phyloP scores from a whole-genome alignment of 2,329 filamentous ascomycete genomes.

The Daldinia sp. region DNA sequence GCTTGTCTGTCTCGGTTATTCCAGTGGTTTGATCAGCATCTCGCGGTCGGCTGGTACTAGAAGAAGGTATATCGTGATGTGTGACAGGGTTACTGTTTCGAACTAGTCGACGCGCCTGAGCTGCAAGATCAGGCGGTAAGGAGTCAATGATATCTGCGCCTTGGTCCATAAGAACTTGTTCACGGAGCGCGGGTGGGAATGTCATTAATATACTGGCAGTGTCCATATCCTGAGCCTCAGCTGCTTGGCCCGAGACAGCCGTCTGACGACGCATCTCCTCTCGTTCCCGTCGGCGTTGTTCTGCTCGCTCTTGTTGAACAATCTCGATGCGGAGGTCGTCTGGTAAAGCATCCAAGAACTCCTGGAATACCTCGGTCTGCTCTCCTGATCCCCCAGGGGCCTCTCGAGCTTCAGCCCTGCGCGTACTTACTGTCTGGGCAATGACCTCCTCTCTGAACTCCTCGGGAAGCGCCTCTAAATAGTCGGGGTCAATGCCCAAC shows the following conservation, averaged over 20 bases:
- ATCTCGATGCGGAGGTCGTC: constrained; percentile 90
- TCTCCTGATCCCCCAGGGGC: constrained; percentile 73
- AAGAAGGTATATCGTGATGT: constrained; percentile 55
- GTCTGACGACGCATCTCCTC: constrained; percentile 79
- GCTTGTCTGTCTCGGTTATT: constrained; percentile 59
- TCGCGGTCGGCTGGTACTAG: constrained; percentile 37
- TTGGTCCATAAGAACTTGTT: constrained; percentile 89
- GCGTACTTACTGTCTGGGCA: constrained; percentile 84
- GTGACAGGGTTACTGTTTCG: constrained; percentile 49
- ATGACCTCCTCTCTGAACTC: constrained; percentile 97
- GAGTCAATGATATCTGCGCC: constrained; percentile 86
- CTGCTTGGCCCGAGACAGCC: constrained; percentile 62
- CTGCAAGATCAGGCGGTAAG: constrained; percentile 84
- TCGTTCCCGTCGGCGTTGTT: constrained; percentile 86
- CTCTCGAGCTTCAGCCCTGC: constrained; percentile 79
- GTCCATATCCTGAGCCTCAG: constrained; percentile 76
- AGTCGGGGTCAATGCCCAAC: constrained; percentile 92
- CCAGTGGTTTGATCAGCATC: constrained; percentile 41
- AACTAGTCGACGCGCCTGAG: constrained; percentile 79
- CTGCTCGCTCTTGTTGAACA: constrained; percentile 86
- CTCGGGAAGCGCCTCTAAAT: constrained; percentile 95
- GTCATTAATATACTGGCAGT: constrained; percentile 91
- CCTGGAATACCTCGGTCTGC: constrained; percentile 84
- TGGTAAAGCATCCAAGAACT: constrained; percentile 92
- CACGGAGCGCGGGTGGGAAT: constrained; percentile 82